Percentiles rank a stretch among this genome's conserved stretches.
phyloP scores from a whole-genome alignment of 192 early-diverging fungal species.

The Podochytrium sp. region DNA sequence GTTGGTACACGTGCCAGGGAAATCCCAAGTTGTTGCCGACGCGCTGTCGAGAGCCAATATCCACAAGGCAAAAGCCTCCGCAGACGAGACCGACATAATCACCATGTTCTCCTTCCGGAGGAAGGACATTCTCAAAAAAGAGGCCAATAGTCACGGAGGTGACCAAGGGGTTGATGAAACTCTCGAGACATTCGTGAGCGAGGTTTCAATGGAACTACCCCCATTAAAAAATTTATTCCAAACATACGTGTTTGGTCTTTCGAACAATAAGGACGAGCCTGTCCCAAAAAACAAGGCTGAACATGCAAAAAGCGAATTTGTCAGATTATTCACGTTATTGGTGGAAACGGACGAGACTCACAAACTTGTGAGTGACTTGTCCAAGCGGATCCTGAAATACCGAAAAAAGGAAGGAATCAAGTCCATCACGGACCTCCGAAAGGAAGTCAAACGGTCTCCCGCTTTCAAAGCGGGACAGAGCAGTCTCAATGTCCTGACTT shows the following conservation, averaged over 20 bases:
- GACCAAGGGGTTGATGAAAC: background rate
- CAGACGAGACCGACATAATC: background rate
- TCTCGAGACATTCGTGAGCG: background rate
- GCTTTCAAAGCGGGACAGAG: background rate
- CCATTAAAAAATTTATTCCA: background rate
- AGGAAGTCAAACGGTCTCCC: background rate
- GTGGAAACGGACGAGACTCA: background rate
- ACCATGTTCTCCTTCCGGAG: background rate
- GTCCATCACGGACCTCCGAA: background rate
- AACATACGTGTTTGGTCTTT: background rate
- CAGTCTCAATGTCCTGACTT: background rate
- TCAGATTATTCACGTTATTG: too few species aligned
- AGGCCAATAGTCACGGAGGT: background rate
- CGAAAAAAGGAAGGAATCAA: background rate
- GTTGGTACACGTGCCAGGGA: slow-evolving; percentile 12
- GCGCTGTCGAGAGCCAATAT: slow-evolving; percentile 6
- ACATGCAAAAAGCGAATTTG: too few species aligned
- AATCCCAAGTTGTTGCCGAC: slow-evolving; percentile 1
- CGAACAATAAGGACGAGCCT: background rate
- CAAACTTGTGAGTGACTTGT: background rate
- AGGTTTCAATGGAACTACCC: background rate
- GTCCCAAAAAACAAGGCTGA: too few species aligned
- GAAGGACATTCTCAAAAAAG: background rate
- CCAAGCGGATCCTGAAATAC: background rate
- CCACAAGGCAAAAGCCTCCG: background rate